phyloP scores from a whole-genome alignment of 768 basidiomycete species.

The Pleurotus citrinopileatus region DNA sequence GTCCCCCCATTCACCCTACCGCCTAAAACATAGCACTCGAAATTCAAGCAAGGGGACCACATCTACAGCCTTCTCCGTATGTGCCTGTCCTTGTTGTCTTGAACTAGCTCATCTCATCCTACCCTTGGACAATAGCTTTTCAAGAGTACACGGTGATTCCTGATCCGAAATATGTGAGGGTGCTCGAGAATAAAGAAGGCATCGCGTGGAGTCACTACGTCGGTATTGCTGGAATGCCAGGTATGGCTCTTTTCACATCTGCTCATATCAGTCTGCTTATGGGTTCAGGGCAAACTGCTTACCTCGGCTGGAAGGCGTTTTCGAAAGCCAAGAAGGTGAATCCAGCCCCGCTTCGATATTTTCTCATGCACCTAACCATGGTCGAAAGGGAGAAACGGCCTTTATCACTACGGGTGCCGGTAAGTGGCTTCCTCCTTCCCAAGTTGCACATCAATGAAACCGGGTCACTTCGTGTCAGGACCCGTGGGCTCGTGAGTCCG shows the following conservation, averaged over 20 bases:
- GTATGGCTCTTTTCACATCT: conserved; percentile 10
- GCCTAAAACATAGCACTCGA: background rate
- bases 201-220: conserved; percentile 39
- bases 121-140: no score
- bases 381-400: conserved; percentile 21
- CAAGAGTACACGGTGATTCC: conserved; percentile 29
- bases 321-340: conserved; percentile 28
- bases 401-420: conserved; percentile 28
- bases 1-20: no score
- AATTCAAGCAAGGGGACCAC: conserved; percentile 26
- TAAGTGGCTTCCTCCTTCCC: background rate
- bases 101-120: no score
- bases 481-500: conserved; percentile 29
- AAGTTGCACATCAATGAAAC: no score
- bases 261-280: conserved; percentile 10
- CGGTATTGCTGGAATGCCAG: conserved; percentile 34
- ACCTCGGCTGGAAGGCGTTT: conserved; percentile 26
- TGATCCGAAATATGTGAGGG: conserved; percentile 9
- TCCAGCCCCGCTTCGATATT: conserved; percentile 1
- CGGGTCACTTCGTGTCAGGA: no score
- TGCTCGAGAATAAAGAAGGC: conserved; percentile 34
- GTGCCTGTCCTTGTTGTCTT: no score
- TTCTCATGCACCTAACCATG: background rate
- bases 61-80: conserved; percentile 24
- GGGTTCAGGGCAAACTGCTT: conserved; percentile 28